Percentiles rank a stretch among this genome's conserved stretches.
Conservation (phyloP, 1,284 basidiomycete genomes). For the Hemileia vastatrix region DNA sequence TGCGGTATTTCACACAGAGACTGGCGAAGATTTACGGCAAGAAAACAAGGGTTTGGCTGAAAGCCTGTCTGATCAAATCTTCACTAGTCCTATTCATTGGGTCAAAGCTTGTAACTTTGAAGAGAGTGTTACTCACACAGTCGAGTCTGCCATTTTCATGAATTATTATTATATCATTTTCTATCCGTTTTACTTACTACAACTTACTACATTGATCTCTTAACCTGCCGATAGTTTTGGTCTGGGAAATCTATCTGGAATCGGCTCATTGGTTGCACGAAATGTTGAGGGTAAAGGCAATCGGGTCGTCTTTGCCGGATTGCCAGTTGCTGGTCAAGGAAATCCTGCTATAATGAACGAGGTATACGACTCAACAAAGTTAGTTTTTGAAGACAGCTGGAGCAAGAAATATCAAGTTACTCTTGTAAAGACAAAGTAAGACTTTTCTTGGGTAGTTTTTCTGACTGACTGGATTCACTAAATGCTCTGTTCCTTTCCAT, state of each 20-base stretch:
- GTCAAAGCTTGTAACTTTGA: conserved; percentile 74
- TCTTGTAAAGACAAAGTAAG: conserved; percentile 77
- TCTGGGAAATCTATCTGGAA: conserved; percentile 83
- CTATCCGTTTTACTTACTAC: neutral
- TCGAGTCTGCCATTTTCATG: conserved; percentile 52
- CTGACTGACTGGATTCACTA: conserved; percentile 14
- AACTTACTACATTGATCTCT: neutral
- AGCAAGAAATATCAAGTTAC: conserved; percentile 72
- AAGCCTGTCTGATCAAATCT: conserved; percentile 77
- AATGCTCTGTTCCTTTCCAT: neutral
- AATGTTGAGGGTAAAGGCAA: conserved; percentile 89
- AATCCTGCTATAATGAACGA: conserved; percentile 57
- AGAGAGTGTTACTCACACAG: conserved; percentile 75
- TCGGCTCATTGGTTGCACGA: conserved; percentile 78
- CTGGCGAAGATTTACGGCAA: conserved; percentile 70
- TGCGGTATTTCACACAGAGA: conserved; percentile 83
- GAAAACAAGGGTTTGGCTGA: conserved; percentile 26
- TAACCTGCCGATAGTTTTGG: conserved; percentile 55
- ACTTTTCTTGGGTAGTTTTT: conserved; percentile 4
- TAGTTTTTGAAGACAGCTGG: conserved; percentile 82
- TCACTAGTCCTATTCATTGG: conserved; percentile 87
- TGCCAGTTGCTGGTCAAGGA: conserved; percentile 63
- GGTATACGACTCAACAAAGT: conserved; percentile 59
- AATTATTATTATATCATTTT: no score
- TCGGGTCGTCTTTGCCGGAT: conserved; percentile 68